phyloP scores from a whole-genome alignment of 345 rosid genomes.

The Psidium friedrichsthalianum region DNA sequence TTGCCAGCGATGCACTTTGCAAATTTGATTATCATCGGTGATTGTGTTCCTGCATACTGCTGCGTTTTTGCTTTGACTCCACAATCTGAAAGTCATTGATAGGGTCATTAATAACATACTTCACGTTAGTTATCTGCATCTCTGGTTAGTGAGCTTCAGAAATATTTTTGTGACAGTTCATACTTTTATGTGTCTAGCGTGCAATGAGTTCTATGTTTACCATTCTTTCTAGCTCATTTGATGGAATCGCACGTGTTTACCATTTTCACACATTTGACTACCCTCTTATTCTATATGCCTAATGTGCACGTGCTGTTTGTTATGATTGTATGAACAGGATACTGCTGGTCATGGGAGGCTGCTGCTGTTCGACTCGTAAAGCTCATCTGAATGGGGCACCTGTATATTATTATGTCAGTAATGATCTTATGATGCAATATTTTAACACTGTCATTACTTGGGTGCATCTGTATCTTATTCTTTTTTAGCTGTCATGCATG shows the following conservation, averaged over 20 bases:
- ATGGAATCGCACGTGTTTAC: background rate
- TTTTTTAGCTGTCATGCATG: background rate
- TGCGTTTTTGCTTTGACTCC: background rate
- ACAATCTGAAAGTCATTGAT: background rate
- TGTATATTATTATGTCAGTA: conserved; percentile 69
- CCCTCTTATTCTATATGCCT: background rate
- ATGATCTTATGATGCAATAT: background rate
- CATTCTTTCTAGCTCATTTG: background rate
- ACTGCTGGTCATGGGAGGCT: conserved; percentile 69
- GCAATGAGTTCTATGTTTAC: background rate
- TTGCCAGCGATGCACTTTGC: background rate
- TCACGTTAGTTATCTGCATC: background rate
- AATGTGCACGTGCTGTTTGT: conserved; percentile 9
- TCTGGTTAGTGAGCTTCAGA: background rate
- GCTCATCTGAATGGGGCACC: conserved; percentile 76
- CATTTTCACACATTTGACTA: background rate
- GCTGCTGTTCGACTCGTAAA: conserved; percentile 75
- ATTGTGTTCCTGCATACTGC: background rate
- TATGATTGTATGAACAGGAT: conserved; percentile 11
- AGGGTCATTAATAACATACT: background rate
- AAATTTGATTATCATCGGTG: background rate
- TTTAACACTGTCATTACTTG: background rate
- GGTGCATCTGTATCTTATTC: background rate
- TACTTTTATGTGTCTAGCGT: background rate
- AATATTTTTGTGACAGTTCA: background rate